Evolutionary conservation across 331 rosid species (phyloP).

Genomic region (Spiraea crenata): DNA sequence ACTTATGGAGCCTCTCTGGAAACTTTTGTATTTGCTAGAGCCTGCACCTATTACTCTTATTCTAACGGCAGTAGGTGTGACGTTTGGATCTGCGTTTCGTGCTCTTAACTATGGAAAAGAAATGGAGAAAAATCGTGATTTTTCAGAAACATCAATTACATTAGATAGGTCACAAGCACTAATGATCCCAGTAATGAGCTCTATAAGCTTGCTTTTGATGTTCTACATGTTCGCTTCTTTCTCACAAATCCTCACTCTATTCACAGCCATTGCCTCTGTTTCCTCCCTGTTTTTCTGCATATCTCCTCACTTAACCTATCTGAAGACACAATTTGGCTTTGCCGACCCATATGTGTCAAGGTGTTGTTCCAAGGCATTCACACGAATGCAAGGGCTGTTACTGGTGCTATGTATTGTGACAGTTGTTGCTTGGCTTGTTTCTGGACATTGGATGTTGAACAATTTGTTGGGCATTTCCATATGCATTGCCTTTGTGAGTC

Average conservation of each 20-base stretch:
- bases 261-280: constrained; percentile 82
- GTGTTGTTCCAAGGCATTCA: constrained; percentile 91
- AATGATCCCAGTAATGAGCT: constrained; percentile 99
- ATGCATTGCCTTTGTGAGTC: constrained; percentile 97
- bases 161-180: constrained; percentile 87
- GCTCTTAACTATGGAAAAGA: constrained; percentile 93
- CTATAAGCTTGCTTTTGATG: constrained; percentile 94
- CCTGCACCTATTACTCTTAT: constrained; percentile 89
- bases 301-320: constrained; percentile 60
- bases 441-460: constrained; percentile 96
- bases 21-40: constrained; percentile 80
- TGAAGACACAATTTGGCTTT: constrained; percentile 74
- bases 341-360: constrained; percentile 89
- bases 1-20: constrained; percentile 80
- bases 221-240: constrained; percentile 92
- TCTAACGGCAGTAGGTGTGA: constrained; percentile 84
- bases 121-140: constrained; percentile 86
- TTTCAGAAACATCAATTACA: constrained; percentile 86
- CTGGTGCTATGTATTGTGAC: constrained; percentile 55
- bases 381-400: constrained; percentile 68
- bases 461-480: constrained; percentile 91
- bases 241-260: constrained; percentile 88
- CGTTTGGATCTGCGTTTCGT: constrained; percentile 93
- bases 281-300: constrained; percentile 87
- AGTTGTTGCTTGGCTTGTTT: constrained; percentile 92